Conservation (phyloP, 1,139 yeast species). For the Debaryomyces udenii region DNA sequence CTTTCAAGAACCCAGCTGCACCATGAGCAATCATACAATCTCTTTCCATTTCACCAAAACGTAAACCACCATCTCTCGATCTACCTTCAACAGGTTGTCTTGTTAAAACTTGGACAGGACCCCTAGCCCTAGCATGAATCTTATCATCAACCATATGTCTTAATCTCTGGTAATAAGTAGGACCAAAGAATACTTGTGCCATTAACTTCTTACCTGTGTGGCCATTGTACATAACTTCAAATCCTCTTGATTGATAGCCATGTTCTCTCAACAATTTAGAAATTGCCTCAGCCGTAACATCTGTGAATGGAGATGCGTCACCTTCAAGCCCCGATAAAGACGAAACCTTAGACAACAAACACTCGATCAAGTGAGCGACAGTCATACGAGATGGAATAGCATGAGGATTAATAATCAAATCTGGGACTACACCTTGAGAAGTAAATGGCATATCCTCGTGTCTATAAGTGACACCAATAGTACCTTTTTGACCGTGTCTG, state of each 20-base stretch:
- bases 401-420: slow-evolving; percentile 95
- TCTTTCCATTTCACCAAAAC: slow-evolving; percentile 99
- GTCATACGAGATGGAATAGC: slow-evolving; percentile 99
- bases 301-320: slow-evolving; percentile 98
- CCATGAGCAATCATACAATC: slow-evolving; percentile 99
- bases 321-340: slow-evolving; percentile 96
- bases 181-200: slow-evolving; percentile 99
- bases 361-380: slow-evolving; percentile 98
- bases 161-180: slow-evolving; percentile 96
- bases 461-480: slow-evolving; percentile 97
- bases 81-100: slow-evolving; percentile 99
- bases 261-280: slow-evolving; percentile 89
- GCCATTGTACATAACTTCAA: slow-evolving; percentile 97
- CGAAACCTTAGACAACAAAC: slow-evolving; percentile 93
- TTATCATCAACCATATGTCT: slow-evolving; percentile 99
- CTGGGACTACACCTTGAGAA: slow-evolving; percentile 96
- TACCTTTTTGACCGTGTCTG: slow-evolving; percentile 99
- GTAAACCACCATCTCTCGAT: slow-evolving; percentile 98
- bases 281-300: slow-evolving; percentile 95
- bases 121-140: slow-evolving; percentile 99
- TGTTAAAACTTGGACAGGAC: slow-evolving; percentile 96
- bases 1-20: slow-evolving; percentile 96
- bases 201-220: slow-evolving; percentile 96
- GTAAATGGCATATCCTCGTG: slow-evolving; percentile 99
- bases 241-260: slow-evolving; percentile 97